A percentile compares a stretch with the other conserved stretches of the same genome.
Conservation (phyloP, 139 green algal genomes). For the Volvox africanus region DNA sequence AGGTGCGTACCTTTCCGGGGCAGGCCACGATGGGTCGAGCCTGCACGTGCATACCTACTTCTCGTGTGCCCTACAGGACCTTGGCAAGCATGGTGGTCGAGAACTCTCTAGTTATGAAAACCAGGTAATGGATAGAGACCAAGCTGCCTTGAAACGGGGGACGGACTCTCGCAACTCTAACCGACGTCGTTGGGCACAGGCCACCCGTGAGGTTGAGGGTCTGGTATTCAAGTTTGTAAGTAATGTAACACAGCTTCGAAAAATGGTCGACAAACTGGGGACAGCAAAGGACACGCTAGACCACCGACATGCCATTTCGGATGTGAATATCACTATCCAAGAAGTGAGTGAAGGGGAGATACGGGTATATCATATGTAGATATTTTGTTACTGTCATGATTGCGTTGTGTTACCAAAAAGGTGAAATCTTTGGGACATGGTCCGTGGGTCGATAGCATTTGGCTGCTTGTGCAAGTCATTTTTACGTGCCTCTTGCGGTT, state of each 20-base stretch:
- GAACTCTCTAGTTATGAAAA: constrained; percentile 21
- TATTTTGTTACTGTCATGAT: too few relatives aligned
- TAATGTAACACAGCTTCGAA: constrained; percentile 57
- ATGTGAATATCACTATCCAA: constrained; percentile 54
- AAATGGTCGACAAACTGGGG: constrained; percentile 75
- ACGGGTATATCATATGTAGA: too few relatives aligned
- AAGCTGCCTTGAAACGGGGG: not conserved
- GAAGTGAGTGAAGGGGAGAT: not conserved
- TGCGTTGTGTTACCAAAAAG: too few relatives aligned
- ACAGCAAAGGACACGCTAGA: constrained; percentile 76
- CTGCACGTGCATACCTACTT: not conserved
- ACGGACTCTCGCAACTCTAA: not conserved
- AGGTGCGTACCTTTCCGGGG: not conserved
- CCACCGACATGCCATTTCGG: constrained; percentile 62
- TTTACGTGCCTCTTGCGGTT: too few relatives aligned
- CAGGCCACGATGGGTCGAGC: not conserved
- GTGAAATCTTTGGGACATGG: too few relatives aligned
- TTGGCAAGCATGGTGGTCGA: constrained; percentile 24
- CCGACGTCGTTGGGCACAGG: not conserved
- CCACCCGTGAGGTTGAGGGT: constrained; percentile 55
- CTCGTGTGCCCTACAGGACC: constrained; percentile 1
- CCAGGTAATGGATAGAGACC: not conserved
- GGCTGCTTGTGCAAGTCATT: too few relatives aligned
- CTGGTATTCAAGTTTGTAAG: constrained; percentile 66
- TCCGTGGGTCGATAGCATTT: too few relatives aligned